Base-by-base conservation (phyloP, 306 rosid genomes). In the Casuarina cunninghamiana region DNA sequence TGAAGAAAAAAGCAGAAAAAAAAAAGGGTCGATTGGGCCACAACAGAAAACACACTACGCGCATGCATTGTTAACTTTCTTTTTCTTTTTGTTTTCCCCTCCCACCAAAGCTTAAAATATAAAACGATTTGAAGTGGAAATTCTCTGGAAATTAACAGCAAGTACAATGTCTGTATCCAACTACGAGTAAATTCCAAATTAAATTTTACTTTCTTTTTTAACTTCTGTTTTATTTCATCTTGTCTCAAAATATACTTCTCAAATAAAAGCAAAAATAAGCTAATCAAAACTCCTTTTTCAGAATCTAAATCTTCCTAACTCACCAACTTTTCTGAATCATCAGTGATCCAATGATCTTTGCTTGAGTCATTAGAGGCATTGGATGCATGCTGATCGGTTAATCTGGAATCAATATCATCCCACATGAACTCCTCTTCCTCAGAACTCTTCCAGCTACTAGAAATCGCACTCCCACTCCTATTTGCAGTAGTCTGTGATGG, bases 401-500 rank as follows among this genome's bases (percentile, higher is more conserved):
- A 73, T 50, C 89, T 80, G 51, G 94, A 68, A 79, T 89, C 84
- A 90, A 89, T 85, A 73, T 86, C 91, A 77, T 91, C 95, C 98
- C 98, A 94, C 82, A 78, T 74, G 85, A 83, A 91, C 86, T 94
- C 97, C 85, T 94, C 97, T 81, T 94, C 97, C 87, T 91, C 97
- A 5, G 98, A 90, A 83, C 90, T 87, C 83, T 89, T 90, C 98
- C 98, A 94, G 87, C 83, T 94, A 81, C 69, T 76, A 61, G 97
- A 87, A 42, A 84, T 51, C 62, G 75, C 88, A 81, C 81, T 75
- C 37, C 85, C 82, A 77, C 66, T 80, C 49, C 71, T 72, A 78
- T 61, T 82, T 67, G 82, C 75, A 71, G 87, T 21, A 65, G 62
- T 86, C 49, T 82, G 93, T 77, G 78, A 69, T 45, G 90, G 50